These are phyloP conservation scores for Exobasidium rhododendri DNA, from an alignment of 1,284 basidiomycete species.

Conservation along the genomic window DNA sequence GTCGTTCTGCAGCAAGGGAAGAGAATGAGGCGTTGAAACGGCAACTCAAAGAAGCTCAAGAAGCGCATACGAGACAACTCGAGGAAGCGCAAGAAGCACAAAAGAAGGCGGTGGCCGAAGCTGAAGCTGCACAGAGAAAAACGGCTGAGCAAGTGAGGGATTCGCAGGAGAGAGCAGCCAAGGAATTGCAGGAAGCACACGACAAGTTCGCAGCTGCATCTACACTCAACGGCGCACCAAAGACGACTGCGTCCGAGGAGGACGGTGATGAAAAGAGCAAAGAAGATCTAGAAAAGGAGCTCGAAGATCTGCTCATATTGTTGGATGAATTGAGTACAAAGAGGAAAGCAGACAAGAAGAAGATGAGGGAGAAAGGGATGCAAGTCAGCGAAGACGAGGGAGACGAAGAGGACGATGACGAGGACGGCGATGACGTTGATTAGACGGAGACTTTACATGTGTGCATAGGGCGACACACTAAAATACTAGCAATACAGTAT, in stretches of 20 bases:
- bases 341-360: slow-evolving; percentile 73
- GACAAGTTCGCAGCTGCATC: slow-evolving; percentile 1
- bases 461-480: too few relatives aligned
- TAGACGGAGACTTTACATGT: too few relatives aligned
- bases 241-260: slow-evolving; percentile 7
- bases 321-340: slow-evolving; percentile 88
- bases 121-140: slow-evolving; percentile 5
- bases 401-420: slow-evolving; percentile 81
- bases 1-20: background rate
- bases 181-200: slow-evolving; percentile 6
- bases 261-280: slow-evolving; percentile 25
- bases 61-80: background rate
- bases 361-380: slow-evolving; percentile 69
- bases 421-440: slow-evolving; percentile 59
- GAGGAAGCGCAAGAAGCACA: background rate
- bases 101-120: slow-evolving; percentile 11
- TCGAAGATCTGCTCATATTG: slow-evolving; percentile 87
- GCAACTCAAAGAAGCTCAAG: background rate
- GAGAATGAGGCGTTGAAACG: background rate
- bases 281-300: slow-evolving; percentile 82
- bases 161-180: slow-evolving; percentile 15
- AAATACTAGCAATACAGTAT: too few relatives aligned
- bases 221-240: background rate
- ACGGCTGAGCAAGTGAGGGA: slow-evolving; percentile 7
- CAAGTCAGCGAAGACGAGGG: slow-evolving; percentile 69